A percentile compares a stretch with the other conserved stretches of the same genome.
Evolutionary conservation across 164 flowering plant species (phyloP).

Genomic region (Protea cynaroides): DNA sequence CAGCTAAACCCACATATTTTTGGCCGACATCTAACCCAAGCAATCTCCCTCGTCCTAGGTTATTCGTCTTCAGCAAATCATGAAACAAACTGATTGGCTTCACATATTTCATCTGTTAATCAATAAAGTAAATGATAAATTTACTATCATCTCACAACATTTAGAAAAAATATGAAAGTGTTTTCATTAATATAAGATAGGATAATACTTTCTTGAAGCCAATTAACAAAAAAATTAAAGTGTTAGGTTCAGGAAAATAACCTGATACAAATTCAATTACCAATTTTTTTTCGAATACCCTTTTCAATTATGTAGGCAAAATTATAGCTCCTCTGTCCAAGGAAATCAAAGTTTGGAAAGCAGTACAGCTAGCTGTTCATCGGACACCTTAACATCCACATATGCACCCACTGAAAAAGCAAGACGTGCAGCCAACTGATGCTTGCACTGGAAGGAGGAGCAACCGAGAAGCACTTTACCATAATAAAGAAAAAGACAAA

Average conservation of each 20-base stretch:
- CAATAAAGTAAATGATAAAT: not conserved
- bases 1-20: constrained; percentile 77
- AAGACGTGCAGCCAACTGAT: constrained; percentile 92
- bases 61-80: constrained; percentile 32
- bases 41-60: constrained; percentile 36
- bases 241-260: too few relatives aligned
- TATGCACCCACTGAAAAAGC: constrained; percentile 65
- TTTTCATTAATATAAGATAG: too few relatives aligned
- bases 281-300: not conserved
- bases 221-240: too few relatives aligned
- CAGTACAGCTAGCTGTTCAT: constrained; percentile 70
- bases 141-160: too few relatives aligned
- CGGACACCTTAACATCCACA: constrained; percentile 68
- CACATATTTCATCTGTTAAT: constrained; percentile 51
- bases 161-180: too few relatives aligned
- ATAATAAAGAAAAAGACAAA: not conserved
- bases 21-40: constrained; percentile 89
- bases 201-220: too few relatives aligned
- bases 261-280: too few relatives aligned
- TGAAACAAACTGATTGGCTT: constrained; percentile 53
- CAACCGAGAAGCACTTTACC: too few relatives aligned
- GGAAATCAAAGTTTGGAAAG: constrained; percentile 51
- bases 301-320: constrained; percentile 14
- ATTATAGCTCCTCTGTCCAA: not conserved
- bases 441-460: constrained; percentile 66